Conservation (phyloP, 306 rosid genomes). For the Gastrolobium bilobum region DNA sequence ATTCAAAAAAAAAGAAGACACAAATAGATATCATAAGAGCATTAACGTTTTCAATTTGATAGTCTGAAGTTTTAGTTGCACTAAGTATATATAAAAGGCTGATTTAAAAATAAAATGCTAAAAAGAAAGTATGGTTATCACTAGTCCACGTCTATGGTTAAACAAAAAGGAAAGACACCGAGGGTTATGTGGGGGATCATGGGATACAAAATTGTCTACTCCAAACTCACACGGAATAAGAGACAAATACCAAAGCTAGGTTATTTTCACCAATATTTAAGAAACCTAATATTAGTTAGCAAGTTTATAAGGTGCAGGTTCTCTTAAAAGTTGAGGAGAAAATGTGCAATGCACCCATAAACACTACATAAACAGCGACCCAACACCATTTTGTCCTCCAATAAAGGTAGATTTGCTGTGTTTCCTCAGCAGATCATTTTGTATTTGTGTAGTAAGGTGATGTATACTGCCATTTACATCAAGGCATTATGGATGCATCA, state of each 20-base stretch:
- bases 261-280: conserved; percentile 54
- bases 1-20: too few species aligned
- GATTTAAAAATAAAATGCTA: background rate
- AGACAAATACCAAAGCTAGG: conserved; percentile 49
- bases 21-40: background rate
- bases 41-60: background rate
- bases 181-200: conserved; percentile 7
- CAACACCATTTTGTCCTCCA: conserved; percentile 49
- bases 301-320: conserved; percentile 43
- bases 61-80: background rate
- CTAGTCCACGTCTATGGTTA: conserved; percentile 24
- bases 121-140: background rate
- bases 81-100: background rate
- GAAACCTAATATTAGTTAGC: conserved; percentile 34
- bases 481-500: conserved; percentile 22
- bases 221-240: conserved; percentile 12
- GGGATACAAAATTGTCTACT: conserved; percentile 29
- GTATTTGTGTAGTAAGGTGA: conserved; percentile 27
- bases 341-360: conserved; percentile 52
- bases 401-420: conserved; percentile 50
- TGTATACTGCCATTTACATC: conserved; percentile 34
- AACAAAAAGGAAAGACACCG: conserved; percentile 25
- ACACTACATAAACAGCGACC: conserved; percentile 53
- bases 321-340: conserved; percentile 42
- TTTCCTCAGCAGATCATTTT: conserved; percentile 41